Evolutionary conservation across 1,139 yeast genomes (phyloP), one percentile per base, ranked within the genome.

Genomic region (Geotrichum cucujoidarum): DNA sequence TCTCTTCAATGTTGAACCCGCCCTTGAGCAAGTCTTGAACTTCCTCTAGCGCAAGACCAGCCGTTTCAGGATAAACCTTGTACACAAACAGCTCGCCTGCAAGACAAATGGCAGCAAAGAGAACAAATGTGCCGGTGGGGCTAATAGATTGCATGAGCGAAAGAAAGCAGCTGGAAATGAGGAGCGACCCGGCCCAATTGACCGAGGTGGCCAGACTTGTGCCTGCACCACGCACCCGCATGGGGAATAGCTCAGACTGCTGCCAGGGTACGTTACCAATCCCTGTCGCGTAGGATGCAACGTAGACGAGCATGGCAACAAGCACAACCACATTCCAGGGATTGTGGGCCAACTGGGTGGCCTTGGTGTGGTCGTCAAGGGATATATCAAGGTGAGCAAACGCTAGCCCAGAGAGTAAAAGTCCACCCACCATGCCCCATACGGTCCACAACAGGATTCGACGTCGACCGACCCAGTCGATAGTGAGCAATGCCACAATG

Each of bases 211-310:
- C 90, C 60, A 80, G 83, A 57, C 95, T 85, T 2, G 89, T 83
- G 51, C 97, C 98, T 39, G 88, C 76, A 48, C 96, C 94, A 65
- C 98, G 80, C 34, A 90, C 97, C 56, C 81, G 78, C 73, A 89
- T 95, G 24, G 97, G 92, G 71, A 90, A 88, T 60, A 89, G 72
- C 68, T 90, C 98, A 47, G 92, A 86, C 62, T 95, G 97, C 61
- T 92, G 95, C 98, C 98, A 90, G 44, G 98, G 97, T 52, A 88
- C 90, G 64, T 90, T 88, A 67, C 98, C 98, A 57, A 89, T 86
- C 58, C 97, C 97, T 56, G 87, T 73, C 38, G 97, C 95, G 64
- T 89, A 90, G 53, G 84, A 81, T 4, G 95, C 95, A 45, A 89
- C 96, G 62, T 77, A 92, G 47, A 80, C 66, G 58, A 90, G 87